These are phyloP conservation scores for Crithidia expoeki DNA, from an alignment of 208 protist genomes.

Conservation along the genomic window DNA sequence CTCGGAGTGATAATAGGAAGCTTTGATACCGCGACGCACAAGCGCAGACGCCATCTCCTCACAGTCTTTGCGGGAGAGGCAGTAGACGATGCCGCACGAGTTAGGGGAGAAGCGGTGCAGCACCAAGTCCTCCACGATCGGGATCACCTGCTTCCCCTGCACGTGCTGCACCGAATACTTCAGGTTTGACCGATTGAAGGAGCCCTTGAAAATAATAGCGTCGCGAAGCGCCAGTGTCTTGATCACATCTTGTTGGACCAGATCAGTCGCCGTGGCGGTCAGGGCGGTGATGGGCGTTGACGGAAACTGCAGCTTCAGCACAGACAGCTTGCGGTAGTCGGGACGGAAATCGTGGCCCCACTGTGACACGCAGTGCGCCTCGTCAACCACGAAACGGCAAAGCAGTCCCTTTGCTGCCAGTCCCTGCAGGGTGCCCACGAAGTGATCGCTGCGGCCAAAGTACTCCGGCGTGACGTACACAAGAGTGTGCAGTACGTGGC, in stretches of 20 bases:
- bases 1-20: slow-evolving; percentile 81
- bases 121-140: slow-evolving; percentile 68
- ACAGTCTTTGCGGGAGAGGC: slow-evolving; percentile 80
- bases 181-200: slow-evolving; percentile 83
- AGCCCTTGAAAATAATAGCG: slow-evolving; percentile 83
- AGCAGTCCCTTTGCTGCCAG: slow-evolving; percentile 62
- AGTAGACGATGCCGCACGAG: slow-evolving; percentile 88
- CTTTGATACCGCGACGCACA: slow-evolving; percentile 50
- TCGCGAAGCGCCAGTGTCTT: slow-evolving; percentile 61
- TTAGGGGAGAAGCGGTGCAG: slow-evolving; percentile 61
- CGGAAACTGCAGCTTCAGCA: slow-evolving; percentile 78
- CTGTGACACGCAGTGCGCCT: slow-evolving; percentile 97
- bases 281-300: slow-evolving; percentile 77
- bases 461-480: slow-evolving; percentile 91
- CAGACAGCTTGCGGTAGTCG: slow-evolving; percentile 75
- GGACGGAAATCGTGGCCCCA: slow-evolving; percentile 97
- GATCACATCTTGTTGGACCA: slow-evolving; percentile 91
- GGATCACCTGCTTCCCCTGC: slow-evolving; percentile 42
- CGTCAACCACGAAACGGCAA: slow-evolving; percentile 92
- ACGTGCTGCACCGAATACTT: slow-evolving; percentile 77
- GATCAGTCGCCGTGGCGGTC: slow-evolving; percentile 83
- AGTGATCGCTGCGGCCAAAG: slow-evolving; percentile 84
- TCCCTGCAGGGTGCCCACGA: slow-evolving; percentile 56
- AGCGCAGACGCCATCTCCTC: slow-evolving; percentile 79
- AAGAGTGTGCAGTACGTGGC: slow-evolving; percentile 64